Evolutionary conservation across 768 basidiomycete genomes (phyloP).

Genomic region (Omphalotus guepiniiformis): DNA sequence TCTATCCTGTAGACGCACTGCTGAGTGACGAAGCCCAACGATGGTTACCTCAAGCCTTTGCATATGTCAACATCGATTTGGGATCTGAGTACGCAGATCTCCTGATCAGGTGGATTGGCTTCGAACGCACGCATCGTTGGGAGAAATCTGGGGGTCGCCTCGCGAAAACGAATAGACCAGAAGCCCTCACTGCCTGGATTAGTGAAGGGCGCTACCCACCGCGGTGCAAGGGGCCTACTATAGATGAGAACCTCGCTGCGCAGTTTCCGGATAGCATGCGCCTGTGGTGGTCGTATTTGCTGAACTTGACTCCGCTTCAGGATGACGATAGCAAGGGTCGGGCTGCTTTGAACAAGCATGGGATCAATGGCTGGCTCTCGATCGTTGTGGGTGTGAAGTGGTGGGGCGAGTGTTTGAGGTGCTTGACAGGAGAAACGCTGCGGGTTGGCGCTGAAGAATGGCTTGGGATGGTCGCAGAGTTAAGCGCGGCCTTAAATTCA

Average conservation of each 20-base stretch:
- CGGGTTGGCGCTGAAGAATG: neutral
- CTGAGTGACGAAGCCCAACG: too few species aligned
- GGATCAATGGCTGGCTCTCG: neutral
- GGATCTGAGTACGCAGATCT: too few species aligned
- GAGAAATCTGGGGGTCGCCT: too few species aligned
- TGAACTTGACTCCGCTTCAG: neutral
- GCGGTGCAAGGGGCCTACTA: neutral
- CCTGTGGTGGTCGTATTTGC: neutral
- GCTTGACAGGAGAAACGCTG: neutral
- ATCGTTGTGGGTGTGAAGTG: neutral
- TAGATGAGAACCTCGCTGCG: neutral
- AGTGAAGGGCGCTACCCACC: neutral
- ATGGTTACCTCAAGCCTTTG: too few species aligned
- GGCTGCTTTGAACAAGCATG: neutral
- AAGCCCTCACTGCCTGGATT: too few species aligned
- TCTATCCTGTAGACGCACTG: too few species aligned
- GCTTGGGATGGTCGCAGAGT: neutral
- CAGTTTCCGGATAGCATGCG: neutral
- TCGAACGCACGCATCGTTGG: too few species aligned
- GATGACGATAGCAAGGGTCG: neutral
- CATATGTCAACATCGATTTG: too few species aligned
- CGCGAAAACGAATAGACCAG: too few species aligned
- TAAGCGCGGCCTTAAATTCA: neutral
- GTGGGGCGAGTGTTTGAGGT: neutral
- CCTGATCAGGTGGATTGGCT: too few species aligned